A percentile compares a stretch with the other conserved stretches of the same genome.
Evolutionary conservation across 345 rosid species (phyloP).

Genomic region (Populus deltoides): DNA sequence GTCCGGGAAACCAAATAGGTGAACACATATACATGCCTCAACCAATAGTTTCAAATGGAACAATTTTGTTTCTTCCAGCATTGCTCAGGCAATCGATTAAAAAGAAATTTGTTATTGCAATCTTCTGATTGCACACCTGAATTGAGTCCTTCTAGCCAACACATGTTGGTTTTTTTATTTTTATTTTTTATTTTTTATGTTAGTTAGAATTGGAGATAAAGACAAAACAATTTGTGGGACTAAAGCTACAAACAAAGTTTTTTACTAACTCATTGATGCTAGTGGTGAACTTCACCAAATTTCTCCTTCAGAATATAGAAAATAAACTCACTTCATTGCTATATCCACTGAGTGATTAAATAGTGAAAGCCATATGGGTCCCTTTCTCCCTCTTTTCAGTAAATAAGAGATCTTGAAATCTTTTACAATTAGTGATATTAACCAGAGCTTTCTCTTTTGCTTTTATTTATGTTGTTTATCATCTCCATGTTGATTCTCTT

Average conservation of each 20-base stretch:
- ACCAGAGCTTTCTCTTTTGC: background rate
- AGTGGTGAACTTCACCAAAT: background rate
- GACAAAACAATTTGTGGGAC: background rate
- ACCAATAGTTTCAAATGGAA: background rate
- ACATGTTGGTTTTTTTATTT: too few species aligned
- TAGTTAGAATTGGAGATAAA: background rate
- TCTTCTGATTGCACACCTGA: background rate
- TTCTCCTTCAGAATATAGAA: background rate
- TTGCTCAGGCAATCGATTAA: too few species aligned
- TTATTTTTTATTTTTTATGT: too few species aligned
- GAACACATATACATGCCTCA: background rate
- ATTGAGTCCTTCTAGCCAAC: background rate
- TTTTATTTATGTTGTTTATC: background rate
- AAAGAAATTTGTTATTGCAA: too few species aligned
- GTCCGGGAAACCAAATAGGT: background rate
- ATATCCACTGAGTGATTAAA: background rate
- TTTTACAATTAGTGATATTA: background rate
- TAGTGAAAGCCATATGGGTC: background rate
- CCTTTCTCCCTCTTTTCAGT: background rate
- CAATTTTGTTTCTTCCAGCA: too few species aligned
- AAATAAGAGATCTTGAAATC: background rate
- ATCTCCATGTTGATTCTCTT: background rate
- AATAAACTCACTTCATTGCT: background rate
- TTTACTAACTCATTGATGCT: too few species aligned
- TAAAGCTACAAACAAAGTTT: background rate